Percentiles rank a stretch among this genome's conserved stretches.
Evolutionary conservation across 2,329 filamentous ascomycete genomes (phyloP).

Genomic region (Exophiala lecanii-corni): DNA sequence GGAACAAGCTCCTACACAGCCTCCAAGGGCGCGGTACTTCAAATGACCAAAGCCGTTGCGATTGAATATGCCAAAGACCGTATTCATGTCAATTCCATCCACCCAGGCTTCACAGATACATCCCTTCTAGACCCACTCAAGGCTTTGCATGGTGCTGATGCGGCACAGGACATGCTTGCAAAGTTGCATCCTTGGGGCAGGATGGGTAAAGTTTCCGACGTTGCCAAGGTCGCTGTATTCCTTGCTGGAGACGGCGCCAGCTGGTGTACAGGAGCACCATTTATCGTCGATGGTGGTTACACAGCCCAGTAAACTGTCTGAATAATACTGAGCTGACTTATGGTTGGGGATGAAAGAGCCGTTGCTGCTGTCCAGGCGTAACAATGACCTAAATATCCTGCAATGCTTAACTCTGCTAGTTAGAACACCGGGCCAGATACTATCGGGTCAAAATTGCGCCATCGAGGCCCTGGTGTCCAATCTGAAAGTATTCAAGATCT

Average conservation of each 20-base stretch:
- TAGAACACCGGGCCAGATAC: no score
- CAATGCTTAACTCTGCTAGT: no score
- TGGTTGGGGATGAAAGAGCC: no score
- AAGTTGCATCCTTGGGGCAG: slow-evolving; percentile 16
- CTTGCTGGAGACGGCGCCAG: slow-evolving; percentile 39
- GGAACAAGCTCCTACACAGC: background rate
- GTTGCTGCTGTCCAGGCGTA: no score
- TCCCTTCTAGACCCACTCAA: slow-evolving; percentile 6
- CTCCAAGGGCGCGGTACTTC: background rate
- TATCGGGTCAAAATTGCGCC: no score
- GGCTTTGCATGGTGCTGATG: background rate
- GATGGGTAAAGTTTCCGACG: slow-evolving; percentile 23
- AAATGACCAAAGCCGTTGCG: slow-evolving; percentile 37
- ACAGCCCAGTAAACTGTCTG: no score
- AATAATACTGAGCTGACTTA: no score
- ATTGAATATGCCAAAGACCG: slow-evolving; percentile 30
- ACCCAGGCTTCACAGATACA: slow-evolving; percentile 44
- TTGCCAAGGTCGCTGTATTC: slow-evolving; percentile 28
- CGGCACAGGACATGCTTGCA: background rate
- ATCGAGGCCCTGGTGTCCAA: no score
- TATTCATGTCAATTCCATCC: slow-evolving; percentile 49
- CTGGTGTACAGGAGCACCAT: slow-evolving; percentile 41
- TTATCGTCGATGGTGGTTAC: slow-evolving; percentile 47
- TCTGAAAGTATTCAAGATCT: no score
- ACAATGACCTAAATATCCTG: no score